These are phyloP conservation scores for Ambrosiella cleistominuta DNA, from an alignment of 2,329 filamentous ascomycete genomes.

Conservation along the genomic window DNA sequence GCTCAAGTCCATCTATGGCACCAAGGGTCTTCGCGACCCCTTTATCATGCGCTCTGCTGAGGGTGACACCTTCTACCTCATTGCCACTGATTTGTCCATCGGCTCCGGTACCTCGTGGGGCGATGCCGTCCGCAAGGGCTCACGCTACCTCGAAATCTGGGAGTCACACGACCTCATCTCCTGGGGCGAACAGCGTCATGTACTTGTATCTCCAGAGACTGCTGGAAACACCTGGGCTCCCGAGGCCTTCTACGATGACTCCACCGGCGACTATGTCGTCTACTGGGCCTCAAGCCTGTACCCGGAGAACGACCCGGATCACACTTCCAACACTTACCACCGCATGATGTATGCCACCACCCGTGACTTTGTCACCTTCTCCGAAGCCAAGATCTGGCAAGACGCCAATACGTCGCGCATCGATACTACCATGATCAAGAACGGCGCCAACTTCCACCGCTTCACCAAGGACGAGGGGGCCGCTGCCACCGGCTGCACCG, in stretches of 20 bases:
- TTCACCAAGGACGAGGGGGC: conserved; percentile 39
- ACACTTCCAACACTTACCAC: conserved; percentile 28
- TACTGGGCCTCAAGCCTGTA: conserved; percentile 32
- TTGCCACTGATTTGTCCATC: conserved; percentile 36
- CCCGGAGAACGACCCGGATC: conserved; percentile 22
- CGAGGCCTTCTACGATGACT: conserved; percentile 31
- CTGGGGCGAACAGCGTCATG: conserved; percentile 34
- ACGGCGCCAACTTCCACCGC: conserved; percentile 27
- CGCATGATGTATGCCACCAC: conserved; percentile 36
- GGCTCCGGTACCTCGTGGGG: conserved; percentile 35
- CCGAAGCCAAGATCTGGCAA: conserved; percentile 30
- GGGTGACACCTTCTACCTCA: conserved; percentile 32
- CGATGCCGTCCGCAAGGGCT: conserved; percentile 28
- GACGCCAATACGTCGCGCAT: conserved; percentile 33
- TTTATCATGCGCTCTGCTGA: conserved; percentile 34
- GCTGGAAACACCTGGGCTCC: conserved; percentile 38
- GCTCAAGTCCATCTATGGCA: conserved; percentile 28
- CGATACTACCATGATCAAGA: conserved; percentile 32
- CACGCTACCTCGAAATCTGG: conserved; percentile 35
- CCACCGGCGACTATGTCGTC: conserved; percentile 25
- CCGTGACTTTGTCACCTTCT: conserved; percentile 32
- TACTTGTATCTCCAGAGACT: conserved; percentile 29
- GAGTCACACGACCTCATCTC: conserved; percentile 31
- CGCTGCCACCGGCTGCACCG: conserved; percentile 30
- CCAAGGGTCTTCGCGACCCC: conserved; percentile 32